Base-by-base conservation (phyloP, 371 early-diverging fungal species). In the Thermomucor indicae-seudaticae region DNA sequence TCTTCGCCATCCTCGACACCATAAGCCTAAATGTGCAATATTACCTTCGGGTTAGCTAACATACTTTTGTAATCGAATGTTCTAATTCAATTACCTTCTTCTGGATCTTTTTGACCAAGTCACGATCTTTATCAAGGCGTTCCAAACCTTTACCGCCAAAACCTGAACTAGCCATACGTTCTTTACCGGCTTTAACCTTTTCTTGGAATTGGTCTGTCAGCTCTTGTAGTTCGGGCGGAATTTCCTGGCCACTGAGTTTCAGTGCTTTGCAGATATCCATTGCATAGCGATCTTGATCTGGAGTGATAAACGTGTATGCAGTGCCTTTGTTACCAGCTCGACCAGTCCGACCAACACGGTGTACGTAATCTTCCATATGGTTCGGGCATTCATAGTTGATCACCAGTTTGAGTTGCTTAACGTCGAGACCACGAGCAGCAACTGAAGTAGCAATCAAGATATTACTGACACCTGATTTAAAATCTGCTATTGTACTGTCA, bases 361-460 rank as follows among this genome's bases (percentile, higher is more conserved):
- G 99, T 2, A 99, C 93, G 62, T 96, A 93, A 57, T 97, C 97
- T 65, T 99, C 98, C 85, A 93, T 86, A 59, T 96, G 95, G 66
- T 98, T 96, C 4, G 99, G 99, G 55, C 96, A 92, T 53, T 99
- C 99, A 58, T 91, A 99, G 60, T 99, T 99, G 48, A 99, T 81
- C 1, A 99, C 98, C 10, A 96, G 65, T 30, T 91, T 96, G 2
- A 99, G 79, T 16, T 92, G 88, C 58, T 97, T 95, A 31, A 99
- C 98, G 69, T 99, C 99, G 42, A 99, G 67, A 17, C 99, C 99
- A 62, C 99, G 91, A 1, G 99, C 96, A n/a, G 98, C 99, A 3
- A 99, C 96, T n/a, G 96, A 95, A 0, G 99, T 99, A 2, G 99
- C 99, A 67, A 99, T 91, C 44, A 99, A 69, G 35, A 98, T 84